Evolutionary conservation across 441 rosid genomes (phyloP), one percentile per base, ranked within the genome.

Genomic region (Aquilaria agallochum): DNA sequence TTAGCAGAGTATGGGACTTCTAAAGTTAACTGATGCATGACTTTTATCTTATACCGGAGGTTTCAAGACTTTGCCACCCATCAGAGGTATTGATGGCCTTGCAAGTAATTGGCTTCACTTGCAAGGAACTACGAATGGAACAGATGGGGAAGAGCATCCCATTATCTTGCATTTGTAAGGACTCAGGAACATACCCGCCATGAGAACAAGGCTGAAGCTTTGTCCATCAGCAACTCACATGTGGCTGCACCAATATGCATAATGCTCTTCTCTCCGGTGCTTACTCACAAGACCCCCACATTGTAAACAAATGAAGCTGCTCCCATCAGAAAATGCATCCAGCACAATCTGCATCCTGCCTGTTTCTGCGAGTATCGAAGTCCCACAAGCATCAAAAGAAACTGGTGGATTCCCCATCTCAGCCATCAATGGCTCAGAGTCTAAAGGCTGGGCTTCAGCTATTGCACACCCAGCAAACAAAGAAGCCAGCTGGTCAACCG

Each of bases 261-360:
- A 84, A 59, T 92, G 99, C 80, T 92, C 92, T 27, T 95, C 99
- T 79, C 74, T 88, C 15, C 98, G 87, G 63, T 86, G 78, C 66
- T 74, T 80, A 62, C 98, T 85, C 54, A 95, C 99, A 42, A 95
- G 89, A 59, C 99, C 98, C 10, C 99, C 97, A 9, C 99, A 92
- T 27, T 83, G 84, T 61, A 94, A 66, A 70, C 95, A 92, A 46
- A 89, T 82, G 74, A 89, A 95, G 81, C 95, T 95, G 83, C 98
- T 95, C 71, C 97, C 98, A 34, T 92, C 98, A 0, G 95, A 76
- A 76, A 79, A 92, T 31, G 97, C 97, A 54, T 92, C 99, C 64
- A 88, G 73, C 72, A 88, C 86, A 52, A 95, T 69, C 73, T 92
- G 99, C 51, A 56, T 78, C 77, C 96, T 78, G 49, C 98, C 96